phyloP scores from a whole-genome alignment of 176 grass and related monocot species.

The Dactylis glomerata region DNA sequence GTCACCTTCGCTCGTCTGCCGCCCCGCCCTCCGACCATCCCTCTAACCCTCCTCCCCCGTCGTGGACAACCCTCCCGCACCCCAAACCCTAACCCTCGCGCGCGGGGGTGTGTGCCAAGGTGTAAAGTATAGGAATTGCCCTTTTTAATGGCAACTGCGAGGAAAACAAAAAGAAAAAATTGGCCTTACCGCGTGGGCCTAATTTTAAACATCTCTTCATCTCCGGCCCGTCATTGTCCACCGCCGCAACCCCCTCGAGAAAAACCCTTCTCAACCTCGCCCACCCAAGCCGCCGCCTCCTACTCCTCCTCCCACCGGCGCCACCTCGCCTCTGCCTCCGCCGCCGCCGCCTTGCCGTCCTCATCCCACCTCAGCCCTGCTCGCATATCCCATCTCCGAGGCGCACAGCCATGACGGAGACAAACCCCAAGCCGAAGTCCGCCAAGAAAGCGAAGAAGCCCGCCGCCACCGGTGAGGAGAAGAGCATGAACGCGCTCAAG shows the following conservation, averaged over 20 bases:
- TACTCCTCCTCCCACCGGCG: background rate
- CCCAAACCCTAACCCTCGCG: no score
- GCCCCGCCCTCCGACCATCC: no score
- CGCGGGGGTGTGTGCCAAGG: no score
- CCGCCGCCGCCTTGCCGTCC: background rate
- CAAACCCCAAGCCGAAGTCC: conserved; percentile 16
- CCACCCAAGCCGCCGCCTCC: background rate
- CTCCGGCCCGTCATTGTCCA: background rate
- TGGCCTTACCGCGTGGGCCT: background rate
- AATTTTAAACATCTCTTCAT: background rate
- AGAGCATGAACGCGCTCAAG: conserved; percentile 40
- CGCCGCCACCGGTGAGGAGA: conserved; percentile 5
- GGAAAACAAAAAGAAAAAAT: background rate
- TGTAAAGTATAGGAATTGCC: no score
- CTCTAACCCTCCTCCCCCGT: no score
- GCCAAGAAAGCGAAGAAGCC: conserved; percentile 40
- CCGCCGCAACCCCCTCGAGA: background rate
- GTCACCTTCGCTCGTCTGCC: no score
- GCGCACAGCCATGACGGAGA: conserved; percentile 27
- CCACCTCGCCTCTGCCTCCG: background rate
- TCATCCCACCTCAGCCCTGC: background rate
- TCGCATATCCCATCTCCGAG: background rate
- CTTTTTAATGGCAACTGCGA: no score
- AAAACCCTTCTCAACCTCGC: conserved; percentile 5
- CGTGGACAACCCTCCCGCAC: no score